Conservation (phyloP, 2,329 filamentous ascomycete species). For the Penicillium olsonii region DNA sequence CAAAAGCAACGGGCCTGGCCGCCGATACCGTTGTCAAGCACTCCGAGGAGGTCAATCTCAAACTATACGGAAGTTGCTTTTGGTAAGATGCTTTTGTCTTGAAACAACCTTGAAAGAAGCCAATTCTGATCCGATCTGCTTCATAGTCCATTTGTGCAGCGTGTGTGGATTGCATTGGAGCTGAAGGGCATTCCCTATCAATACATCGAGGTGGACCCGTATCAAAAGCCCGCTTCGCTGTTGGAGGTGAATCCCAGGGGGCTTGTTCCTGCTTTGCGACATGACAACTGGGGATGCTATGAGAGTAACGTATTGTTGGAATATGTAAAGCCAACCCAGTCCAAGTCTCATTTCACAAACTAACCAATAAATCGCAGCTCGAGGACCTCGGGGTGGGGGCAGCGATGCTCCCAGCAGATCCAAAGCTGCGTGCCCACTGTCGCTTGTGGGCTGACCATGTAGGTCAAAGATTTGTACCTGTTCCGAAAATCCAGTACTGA, state of each 20-base stretch:
- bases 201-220: conserved; percentile 83
- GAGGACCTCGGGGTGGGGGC: conserved; percentile 69
- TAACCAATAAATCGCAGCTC: conserved; percentile 52
- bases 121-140: conserved; percentile 1
- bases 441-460: conserved; percentile 81
- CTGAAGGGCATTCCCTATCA: conserved; percentile 77
- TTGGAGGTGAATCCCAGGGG: conserved; percentile 76
- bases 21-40: conserved; percentile 69
- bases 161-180: conserved; percentile 87
- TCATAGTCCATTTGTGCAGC: conserved; percentile 79
- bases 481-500: conserved; percentile 10
- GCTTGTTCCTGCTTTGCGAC: conserved; percentile 72
- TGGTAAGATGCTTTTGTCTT: conserved; percentile 61
- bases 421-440: conserved; percentile 70
- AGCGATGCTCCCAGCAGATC: conserved; percentile 61
- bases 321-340: conserved; percentile 60
- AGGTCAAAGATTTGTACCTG: conserved; percentile 28
- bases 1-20: conserved; percentile 71
- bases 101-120: not conserved
- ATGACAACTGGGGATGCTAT: conserved; percentile 79
- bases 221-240: conserved; percentile 69
- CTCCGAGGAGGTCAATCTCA: conserved; percentile 68
- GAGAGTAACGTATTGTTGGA: conserved; percentile 82
- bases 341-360: not conserved
- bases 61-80: conserved; percentile 80